Conservation (phyloP, 2,329 filamentous ascomycete species). For the Metarhizium album region DNA sequence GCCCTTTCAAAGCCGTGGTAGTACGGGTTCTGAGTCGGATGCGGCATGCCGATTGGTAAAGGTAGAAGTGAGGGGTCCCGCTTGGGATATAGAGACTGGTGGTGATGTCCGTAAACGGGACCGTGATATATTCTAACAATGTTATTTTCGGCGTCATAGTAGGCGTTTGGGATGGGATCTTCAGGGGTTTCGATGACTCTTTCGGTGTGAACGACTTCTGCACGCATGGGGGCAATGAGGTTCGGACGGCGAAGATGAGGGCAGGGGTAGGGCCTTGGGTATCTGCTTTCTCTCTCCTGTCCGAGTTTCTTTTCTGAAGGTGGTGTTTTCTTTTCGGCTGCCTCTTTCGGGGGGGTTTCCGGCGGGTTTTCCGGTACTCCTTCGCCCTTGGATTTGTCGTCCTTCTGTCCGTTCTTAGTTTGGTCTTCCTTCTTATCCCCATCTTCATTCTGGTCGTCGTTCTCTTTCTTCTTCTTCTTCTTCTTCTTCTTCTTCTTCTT, state of each 20-base stretch:
- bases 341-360: neutral
- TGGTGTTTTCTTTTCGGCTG: neutral
- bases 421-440: conserved; percentile 11
- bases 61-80: conserved; percentile 19
- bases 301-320: conserved; percentile 5
- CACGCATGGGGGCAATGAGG: conserved; percentile 35
- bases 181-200: conserved; percentile 40
- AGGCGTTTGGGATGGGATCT: conserved; percentile 49
- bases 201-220: conserved; percentile 43
- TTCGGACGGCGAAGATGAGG: conserved; percentile 28
- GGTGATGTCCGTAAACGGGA: conserved; percentile 40
- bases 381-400: conserved; percentile 7
- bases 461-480: conserved; percentile 7
- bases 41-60: conserved; percentile 31
- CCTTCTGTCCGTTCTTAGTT: conserved; percentile 1
- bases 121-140: conserved; percentile 48
- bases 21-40: conserved; percentile 32
- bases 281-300: conserved; percentile 12
- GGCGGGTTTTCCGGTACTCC: conserved; percentile 3
- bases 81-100: conserved; percentile 33
- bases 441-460: conserved; percentile 9
- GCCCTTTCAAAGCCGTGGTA: conserved; percentile 26
- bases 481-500: conserved; percentile 1
- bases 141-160: conserved; percentile 41
- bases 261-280: conserved; percentile 17